Evolutionary conservation across 2,329 filamentous ascomycete species (phyloP).

Genomic region (Fusarium globosum): DNA sequence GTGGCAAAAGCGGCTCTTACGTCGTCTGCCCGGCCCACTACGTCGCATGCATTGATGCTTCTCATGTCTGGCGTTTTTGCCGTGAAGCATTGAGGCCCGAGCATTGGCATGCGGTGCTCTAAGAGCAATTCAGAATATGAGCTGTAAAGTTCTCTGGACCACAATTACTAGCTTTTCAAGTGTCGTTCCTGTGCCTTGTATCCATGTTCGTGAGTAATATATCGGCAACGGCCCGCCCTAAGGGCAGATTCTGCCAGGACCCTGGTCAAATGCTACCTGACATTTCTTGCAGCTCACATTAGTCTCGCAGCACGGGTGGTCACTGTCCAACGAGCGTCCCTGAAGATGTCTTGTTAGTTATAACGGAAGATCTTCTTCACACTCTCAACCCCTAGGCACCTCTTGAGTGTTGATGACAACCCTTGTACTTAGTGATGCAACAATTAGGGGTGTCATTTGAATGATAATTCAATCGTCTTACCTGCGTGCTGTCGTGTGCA

Average conservation of each 20-base stretch:
- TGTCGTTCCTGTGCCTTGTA: not conserved
- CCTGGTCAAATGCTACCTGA: slow-evolving; percentile 30
- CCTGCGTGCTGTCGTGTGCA: not conserved
- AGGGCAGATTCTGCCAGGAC: slow-evolving; percentile 28
- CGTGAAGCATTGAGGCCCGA: slow-evolving; percentile 9
- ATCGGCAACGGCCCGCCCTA: slow-evolving; percentile 29
- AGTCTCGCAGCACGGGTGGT: slow-evolving; percentile 18
- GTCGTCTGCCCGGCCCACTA: slow-evolving; percentile 26
- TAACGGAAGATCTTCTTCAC: not conserved
- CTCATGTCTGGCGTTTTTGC: not conserved
- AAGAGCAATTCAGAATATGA: slow-evolving; percentile 18
- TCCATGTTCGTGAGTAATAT: slow-evolving; percentile 18
- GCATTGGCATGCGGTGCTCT: not conserved
- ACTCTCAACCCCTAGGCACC: not conserved
- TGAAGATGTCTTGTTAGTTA: slow-evolving; percentile 14
- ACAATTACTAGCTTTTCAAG: not conserved
- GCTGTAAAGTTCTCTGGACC: not conserved
- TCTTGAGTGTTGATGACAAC: not conserved
- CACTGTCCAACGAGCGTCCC: slow-evolving; percentile 6
- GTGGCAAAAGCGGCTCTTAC: slow-evolving; percentile 44
- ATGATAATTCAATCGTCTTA: not conserved
- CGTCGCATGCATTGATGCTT: slow-evolving; percentile 28
- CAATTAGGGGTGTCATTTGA: not conserved
- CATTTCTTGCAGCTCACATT: slow-evolving; percentile 42
- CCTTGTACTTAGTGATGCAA: not conserved